Base-by-base conservation (phyloP, 2,329 filamentous ascomycete species). In the Chrysoporthe deuterocubensis region DNA sequence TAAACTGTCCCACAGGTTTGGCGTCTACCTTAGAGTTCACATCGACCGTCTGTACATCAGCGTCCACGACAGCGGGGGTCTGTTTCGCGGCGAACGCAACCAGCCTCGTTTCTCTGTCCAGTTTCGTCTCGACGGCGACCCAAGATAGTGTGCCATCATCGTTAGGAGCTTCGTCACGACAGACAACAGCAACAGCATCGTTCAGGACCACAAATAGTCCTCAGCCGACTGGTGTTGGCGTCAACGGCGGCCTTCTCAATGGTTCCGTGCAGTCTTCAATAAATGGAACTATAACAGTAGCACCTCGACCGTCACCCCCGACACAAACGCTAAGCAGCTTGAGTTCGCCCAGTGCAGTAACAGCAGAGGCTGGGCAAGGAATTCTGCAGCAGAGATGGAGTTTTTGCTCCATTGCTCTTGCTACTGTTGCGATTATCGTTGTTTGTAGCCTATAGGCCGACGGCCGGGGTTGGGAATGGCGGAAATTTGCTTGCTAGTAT, bases 1-100 rank as follows among this genome's bases (percentile, higher is more conserved):
- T 65, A 26, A 68, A 68, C 58, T 68, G 66, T 57, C 66, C 66
- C 16, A 44, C 62, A n/a, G 59, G 57, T 18, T 40, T 65, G 42
- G 34, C 54, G 18, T 46, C 18, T 14, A 43, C 52, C 4, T 56
- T 62, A 40, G 46, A 62, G n/a, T 21, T 68, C 8, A 42, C 66
- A 43, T 32, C 14, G 14, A 68, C 66, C 16, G 18, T 65, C 26
- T 65, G 66, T 62, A 32, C 37, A 7, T 26, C 40, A 3, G 21
- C 54, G 21, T 40, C 37, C 40, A 48, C 54, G 16, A 42, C 43
- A 26, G n/a, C 54, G 2, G 63, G 42, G 4, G 32, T 50, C 16
- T 65, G 54, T 13, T 50, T 46, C 26, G 56, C 54, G 13, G 44
- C 32, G 3, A 62, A 52, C 9, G 60, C 44, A 8, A 62, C 60